Base-by-base conservation (phyloP, 116 monocot genomes). In the Iris pallida region DNA sequence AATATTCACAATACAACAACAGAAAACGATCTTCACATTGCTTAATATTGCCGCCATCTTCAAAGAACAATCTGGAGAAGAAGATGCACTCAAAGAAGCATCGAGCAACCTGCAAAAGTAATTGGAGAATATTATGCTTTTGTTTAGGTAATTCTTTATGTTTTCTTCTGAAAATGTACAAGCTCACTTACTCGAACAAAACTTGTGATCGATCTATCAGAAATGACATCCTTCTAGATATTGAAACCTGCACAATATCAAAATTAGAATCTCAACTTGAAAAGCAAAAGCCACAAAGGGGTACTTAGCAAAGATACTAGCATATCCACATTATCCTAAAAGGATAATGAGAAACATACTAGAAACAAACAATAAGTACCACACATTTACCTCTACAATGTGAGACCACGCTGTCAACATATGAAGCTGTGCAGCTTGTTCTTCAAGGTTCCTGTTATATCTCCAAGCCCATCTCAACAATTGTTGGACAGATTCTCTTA, bases 391-490 rank as follows among this genome's bases (percentile, higher is more conserved):
- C 85, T 97, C 89, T 30, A 87, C 85, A 79, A 97, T 61, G 63
- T 97, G 92, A 69, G 92, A 87, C 97, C 97, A 97, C 8, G 81
- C 89, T 52, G 87, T 82, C 66, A 97, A 72, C 92, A 97, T 87
- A 83, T 97, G 97, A 73, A 89, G 85, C 57, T 97, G 97, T 20
- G 97, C 89, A 47, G 90, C 89, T 66, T 97, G 89, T 70, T 97
- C 97, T 90, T 97, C 97, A 78, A 92, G 85, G 78, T 85, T 88
- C 51, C 83, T 92, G 69, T 92, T 97, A 74, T 87, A 85, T 73
- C 79, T 87, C 92, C 92, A 92, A 14, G 70, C 87, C 92, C 92
- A 90, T 79, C 90, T 92, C 70, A 97, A 59, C 66, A 97, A 76
- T 65, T 97, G 86, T 53, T 90, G 97, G 56, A 89, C 69, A 16